These are phyloP conservation scores for Flaveria trinervia DNA, from an alignment of 129 eudicot genomes.

Conservation along the genomic window DNA sequence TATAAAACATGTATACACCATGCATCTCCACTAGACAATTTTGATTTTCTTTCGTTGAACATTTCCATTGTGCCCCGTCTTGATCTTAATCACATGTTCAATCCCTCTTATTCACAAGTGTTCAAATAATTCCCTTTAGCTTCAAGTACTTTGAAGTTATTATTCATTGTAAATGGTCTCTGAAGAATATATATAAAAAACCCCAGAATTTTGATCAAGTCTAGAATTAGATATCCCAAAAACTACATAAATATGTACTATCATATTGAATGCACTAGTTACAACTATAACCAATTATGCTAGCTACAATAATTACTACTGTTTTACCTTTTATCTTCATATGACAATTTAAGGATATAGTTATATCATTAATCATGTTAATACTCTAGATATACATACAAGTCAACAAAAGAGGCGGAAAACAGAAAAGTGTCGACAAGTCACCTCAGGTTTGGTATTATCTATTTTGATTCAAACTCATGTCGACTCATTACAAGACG, in stretches of 20 bases:
- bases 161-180: neutral
- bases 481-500: no score
- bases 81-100: constrained; percentile 17
- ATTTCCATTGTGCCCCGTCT: neutral
- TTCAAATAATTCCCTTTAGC: neutral
- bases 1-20: neutral
- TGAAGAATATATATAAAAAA: neutral
- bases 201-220: no score
- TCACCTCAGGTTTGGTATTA: no score
- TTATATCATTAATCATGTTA: neutral
- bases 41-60: no score
- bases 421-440: no score
- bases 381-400: neutral
- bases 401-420: neutral
- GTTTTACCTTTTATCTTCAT: neutral
- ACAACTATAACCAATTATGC: constrained; percentile 19
- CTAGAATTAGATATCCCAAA: neutral
- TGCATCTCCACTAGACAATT: neutral
- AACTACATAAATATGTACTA: constrained; percentile 25
- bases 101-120: neutral
- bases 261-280: constrained; percentile 21
- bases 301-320: constrained; percentile 13
- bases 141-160: neutral
- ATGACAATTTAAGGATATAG: neutral
- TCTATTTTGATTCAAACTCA: no score